Conservation (phyloP, 2,329 filamentous ascomycete species). For the Hymenoscyphus occultus region DNA sequence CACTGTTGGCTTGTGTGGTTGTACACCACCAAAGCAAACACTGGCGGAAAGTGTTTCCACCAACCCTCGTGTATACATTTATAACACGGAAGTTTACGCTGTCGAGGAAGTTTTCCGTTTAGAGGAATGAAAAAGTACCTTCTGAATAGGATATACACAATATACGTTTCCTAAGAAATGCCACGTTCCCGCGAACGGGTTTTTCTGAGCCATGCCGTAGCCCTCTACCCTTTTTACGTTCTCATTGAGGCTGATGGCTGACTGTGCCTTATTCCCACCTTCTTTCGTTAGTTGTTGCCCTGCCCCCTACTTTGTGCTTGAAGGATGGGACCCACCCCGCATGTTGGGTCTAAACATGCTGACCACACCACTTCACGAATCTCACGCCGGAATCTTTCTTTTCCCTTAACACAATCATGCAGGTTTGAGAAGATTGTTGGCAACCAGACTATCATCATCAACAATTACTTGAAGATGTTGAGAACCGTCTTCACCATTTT, state of each 20-base stretch:
- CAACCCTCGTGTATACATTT: too few relatives aligned
- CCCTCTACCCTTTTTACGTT: neutral
- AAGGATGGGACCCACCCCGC: constrained; percentile 14
- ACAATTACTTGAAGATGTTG: constrained; percentile 21
- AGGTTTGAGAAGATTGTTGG: constrained; percentile 3
- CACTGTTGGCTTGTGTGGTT: neutral
- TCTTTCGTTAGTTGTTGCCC: neutral
- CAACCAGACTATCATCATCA: constrained; percentile 4
- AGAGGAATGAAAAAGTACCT: neutral
- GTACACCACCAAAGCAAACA: neutral
- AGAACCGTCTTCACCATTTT: constrained; percentile 19
- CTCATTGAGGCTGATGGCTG: constrained; percentile 7
- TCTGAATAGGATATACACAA: neutral
- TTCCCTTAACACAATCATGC: constrained; percentile 17
- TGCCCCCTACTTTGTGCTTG: neutral
- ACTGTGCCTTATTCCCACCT: constrained; percentile 11
- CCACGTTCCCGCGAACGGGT: neutral
- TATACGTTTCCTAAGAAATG: neutral
- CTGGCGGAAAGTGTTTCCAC: too few relatives aligned
- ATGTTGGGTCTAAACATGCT: constrained; percentile 13
- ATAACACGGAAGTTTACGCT: too few relatives aligned
- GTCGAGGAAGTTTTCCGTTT: neutral
- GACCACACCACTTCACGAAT: constrained; percentile 5
- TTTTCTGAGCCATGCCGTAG: constrained; percentile 2
- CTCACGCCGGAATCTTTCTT: constrained; percentile 9